Evolutionary conservation across 257 asterid genomes (phyloP).

Genomic region (Solanum medicagineum): DNA sequence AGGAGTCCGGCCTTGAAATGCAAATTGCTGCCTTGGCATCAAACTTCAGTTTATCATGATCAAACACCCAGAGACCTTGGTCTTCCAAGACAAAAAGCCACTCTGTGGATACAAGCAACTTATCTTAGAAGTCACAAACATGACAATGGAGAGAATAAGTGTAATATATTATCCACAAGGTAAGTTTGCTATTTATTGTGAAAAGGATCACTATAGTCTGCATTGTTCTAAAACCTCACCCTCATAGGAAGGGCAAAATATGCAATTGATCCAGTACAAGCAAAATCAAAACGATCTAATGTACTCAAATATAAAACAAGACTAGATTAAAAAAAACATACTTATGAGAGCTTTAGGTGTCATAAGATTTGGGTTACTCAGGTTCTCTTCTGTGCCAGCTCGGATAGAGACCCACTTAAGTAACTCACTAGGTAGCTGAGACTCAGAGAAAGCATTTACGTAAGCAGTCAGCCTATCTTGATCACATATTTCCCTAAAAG

Average conservation of each 20-base stretch:
- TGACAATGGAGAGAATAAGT: background rate
- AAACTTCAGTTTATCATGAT: conserved; percentile 7
- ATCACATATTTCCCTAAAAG: conserved; percentile 45
- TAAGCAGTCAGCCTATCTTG: conserved; percentile 36
- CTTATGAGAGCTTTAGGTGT: conserved; percentile 58
- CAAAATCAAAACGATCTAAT: background rate
- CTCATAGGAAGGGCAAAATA: background rate
- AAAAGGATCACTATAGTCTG: background rate
- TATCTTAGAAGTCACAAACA: background rate
- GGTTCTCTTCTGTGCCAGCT: conserved; percentile 22
- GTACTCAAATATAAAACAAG: background rate
- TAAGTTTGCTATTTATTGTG: background rate
- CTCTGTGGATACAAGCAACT: conserved; percentile 16
- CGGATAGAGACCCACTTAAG: conserved; percentile 34
- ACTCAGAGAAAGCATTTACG: conserved; percentile 39
- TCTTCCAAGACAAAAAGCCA: conserved; percentile 46
- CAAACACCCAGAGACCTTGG: conserved; percentile 33
- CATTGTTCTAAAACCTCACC: background rate
- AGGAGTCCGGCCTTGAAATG: conserved; percentile 3
- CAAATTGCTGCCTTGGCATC: conserved; percentile 24
- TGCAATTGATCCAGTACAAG: background rate
- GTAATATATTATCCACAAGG: background rate
- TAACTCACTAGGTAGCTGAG: conserved; percentile 43
- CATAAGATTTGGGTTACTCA: conserved; percentile 15
- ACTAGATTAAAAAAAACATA: conserved; percentile 26